Percentiles rank a stretch among this genome's conserved stretches.
These are phyloP conservation scores for Marchantia paleacea DNA, from an alignment of 225 moss, liverwort and hornwort species.

Conservation along the genomic window DNA sequence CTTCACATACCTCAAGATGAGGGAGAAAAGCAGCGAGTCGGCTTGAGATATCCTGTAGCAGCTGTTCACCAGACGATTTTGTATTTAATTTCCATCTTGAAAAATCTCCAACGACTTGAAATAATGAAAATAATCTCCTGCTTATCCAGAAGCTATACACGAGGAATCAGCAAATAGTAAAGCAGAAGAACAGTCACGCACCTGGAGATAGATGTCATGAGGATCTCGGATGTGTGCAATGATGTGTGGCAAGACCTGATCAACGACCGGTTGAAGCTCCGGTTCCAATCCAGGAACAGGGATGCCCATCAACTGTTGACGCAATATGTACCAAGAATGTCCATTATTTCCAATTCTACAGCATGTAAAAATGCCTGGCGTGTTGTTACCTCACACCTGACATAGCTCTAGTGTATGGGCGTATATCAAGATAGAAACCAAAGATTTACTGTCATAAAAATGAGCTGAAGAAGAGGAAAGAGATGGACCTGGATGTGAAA, in stretches of 20 bases:
- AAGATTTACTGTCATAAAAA: neutral
- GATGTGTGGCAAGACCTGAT: slow-evolving; percentile 80
- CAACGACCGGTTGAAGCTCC: slow-evolving; percentile 82
- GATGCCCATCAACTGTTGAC: slow-evolving; percentile 75
- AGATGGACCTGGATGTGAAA: slow-evolving; percentile 76
- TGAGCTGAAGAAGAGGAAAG: slow-evolving; percentile 1
- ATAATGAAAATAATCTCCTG: neutral
- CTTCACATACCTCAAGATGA: slow-evolving; percentile 66
- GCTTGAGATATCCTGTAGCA: slow-evolving; percentile 78
- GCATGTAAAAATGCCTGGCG: no score
- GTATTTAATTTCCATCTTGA: neutral
- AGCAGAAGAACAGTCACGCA: slow-evolving; percentile 16
- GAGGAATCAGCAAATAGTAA: neutral
- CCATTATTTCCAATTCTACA: neutral
- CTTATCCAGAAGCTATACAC: neutral
- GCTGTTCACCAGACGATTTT: slow-evolving; percentile 40
- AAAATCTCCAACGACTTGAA: neutral
- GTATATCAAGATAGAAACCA: neutral
- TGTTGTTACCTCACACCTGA: neutral
- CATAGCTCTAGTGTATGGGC: neutral
- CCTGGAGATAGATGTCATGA: slow-evolving; percentile 86
- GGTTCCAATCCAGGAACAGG: slow-evolving; percentile 92
- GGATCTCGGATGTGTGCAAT: slow-evolving; percentile 77
- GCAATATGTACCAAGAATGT: neutral
- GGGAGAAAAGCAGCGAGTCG: slow-evolving; percentile 67